A percentile compares a stretch with the other conserved stretches of the same genome.
These are phyloP conservation scores for Ganoderma resinaceum DNA, from an alignment of 1,284 basidiomycete genomes.

Conservation along the genomic window DNA sequence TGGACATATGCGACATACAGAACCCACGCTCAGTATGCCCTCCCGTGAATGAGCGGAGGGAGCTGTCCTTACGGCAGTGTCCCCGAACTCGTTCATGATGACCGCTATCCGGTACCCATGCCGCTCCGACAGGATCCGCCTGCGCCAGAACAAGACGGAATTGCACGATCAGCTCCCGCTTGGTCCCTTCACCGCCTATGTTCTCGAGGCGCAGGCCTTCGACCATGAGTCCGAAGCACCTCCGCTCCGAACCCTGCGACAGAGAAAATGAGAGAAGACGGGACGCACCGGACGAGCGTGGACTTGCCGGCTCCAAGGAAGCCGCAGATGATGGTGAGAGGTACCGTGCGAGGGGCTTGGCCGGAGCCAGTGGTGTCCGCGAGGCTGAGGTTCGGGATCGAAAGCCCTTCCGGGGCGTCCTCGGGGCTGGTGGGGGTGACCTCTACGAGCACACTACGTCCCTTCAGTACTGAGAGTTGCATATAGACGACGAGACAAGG, in stretches of 20 bases:
- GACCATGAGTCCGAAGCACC: neutral
- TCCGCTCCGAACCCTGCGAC: neutral
- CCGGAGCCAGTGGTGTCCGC: constrained; percentile 7
- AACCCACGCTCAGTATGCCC: constrained; percentile 13
- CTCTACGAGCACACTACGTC: constrained; percentile 51
- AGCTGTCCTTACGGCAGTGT: constrained; percentile 68
- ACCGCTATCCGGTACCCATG: constrained; percentile 96
- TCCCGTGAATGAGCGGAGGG: neutral
- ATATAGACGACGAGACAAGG: constrained; percentile 17
- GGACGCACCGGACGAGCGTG: constrained; percentile 75
- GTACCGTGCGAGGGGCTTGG: constrained; percentile 54
- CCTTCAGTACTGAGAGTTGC: neutral
- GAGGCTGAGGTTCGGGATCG: constrained; percentile 6
- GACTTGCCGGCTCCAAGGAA: constrained; percentile 94
- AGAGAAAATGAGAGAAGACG: neutral
- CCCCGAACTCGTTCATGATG: constrained; percentile 96
- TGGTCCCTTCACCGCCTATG: neutral
- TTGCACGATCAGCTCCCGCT: neutral
- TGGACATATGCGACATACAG: neutral
- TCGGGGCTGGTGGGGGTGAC: constrained; percentile 38
- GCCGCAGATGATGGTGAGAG: constrained; percentile 90
- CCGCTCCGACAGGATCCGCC: constrained; percentile 87
- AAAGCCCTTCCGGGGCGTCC: constrained; percentile 13
- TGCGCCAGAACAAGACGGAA: constrained; percentile 38
- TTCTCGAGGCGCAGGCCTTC: neutral